These are phyloP conservation scores for Boletellus emodensis DNA, from an alignment of 768 basidiomycete genomes.

Conservation along the genomic window DNA sequence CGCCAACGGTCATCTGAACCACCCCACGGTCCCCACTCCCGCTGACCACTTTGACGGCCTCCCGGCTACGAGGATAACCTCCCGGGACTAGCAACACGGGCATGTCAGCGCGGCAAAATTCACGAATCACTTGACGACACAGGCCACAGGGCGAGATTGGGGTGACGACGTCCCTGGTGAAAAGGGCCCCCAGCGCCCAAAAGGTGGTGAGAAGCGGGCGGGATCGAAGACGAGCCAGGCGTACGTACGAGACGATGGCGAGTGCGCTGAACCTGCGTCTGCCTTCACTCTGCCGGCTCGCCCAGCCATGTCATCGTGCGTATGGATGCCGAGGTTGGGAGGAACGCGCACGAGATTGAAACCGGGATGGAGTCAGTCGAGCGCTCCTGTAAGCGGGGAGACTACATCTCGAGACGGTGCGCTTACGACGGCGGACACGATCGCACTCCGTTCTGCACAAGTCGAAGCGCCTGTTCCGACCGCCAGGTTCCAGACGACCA, in stretches of 20 bases:
- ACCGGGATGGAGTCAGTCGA: too few relatives aligned
- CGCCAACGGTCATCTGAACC: conserved; percentile 60
- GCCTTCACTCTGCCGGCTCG: conserved; percentile 64
- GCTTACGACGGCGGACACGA: conserved; percentile 85
- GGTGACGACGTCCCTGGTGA: conserved; percentile 59
- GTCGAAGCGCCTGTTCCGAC: conserved; percentile 67
- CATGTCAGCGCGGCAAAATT: conserved; percentile 76
- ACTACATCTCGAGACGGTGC: background rate
- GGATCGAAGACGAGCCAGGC: too few relatives aligned
- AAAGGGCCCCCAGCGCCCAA: too few relatives aligned
- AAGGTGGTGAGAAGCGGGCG: too few relatives aligned
- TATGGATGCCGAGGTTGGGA: too few relatives aligned
- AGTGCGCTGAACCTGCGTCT: conserved; percentile 63
- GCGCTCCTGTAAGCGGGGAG: too few relatives aligned
- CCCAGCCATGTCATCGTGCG: too few relatives aligned
- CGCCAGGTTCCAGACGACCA: too few relatives aligned
- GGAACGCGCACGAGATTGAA: too few relatives aligned
- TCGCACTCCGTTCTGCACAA: conserved; percentile 88
- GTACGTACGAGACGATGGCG: conserved; percentile 69
- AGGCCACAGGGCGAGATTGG: conserved; percentile 88
- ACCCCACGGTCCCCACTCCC: conserved; percentile 36
- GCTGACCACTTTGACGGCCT: conserved; percentile 19
- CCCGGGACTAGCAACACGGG: conserved; percentile 69
- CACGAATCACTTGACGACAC: conserved; percentile 85
- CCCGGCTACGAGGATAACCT: conserved; percentile 37